Evolutionary conservation across 352 stramenopile genomes (phyloP).

Genomic region (Phytopythium oedochilum): DNA sequence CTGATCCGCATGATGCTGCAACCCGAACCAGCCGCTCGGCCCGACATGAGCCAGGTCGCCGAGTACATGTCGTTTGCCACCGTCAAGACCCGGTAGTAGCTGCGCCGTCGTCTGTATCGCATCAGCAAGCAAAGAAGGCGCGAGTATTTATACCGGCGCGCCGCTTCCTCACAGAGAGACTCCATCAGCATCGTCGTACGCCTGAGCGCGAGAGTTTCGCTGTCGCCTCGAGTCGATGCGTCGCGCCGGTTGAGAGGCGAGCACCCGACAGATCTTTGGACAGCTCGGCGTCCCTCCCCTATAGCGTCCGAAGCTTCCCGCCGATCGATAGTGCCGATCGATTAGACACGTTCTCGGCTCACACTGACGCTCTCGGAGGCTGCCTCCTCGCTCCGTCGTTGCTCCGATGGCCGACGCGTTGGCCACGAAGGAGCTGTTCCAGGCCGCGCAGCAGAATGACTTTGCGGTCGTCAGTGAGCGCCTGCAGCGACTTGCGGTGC

Average conservation of each 20-base stretch:
- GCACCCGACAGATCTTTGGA: not conserved
- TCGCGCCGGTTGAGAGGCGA: not conserved
- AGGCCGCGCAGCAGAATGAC: conserved; percentile 62
- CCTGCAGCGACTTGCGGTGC: conserved; percentile 44
- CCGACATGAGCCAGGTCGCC: conserved; percentile 52
- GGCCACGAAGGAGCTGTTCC: conserved; percentile 64
- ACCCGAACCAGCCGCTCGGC: conserved; percentile 43
- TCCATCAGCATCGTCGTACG: too few relatives aligned
- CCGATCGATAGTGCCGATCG: not conserved
- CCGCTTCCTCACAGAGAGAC: too few relatives aligned
- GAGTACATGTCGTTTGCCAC: conserved; percentile 46
- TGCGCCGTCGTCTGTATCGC: not conserved
- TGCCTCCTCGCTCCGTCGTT: not conserved
- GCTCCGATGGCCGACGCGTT: conserved; percentile 16
- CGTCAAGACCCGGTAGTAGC: not conserved
- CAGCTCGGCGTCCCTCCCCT: not conserved
- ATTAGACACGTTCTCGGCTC: not conserved
- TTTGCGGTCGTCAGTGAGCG: conserved; percentile 56
- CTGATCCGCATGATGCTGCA: conserved; percentile 65
- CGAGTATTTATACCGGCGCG: too few relatives aligned
- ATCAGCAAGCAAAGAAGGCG: too few relatives aligned
- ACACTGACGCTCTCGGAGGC: not conserved
- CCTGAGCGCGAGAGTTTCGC: too few relatives aligned
- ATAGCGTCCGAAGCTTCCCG: not conserved
- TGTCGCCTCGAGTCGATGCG: not conserved